Base-by-base conservation (phyloP, 2,329 filamentous ascomycete species). In the Metarhizium guizhouense region DNA sequence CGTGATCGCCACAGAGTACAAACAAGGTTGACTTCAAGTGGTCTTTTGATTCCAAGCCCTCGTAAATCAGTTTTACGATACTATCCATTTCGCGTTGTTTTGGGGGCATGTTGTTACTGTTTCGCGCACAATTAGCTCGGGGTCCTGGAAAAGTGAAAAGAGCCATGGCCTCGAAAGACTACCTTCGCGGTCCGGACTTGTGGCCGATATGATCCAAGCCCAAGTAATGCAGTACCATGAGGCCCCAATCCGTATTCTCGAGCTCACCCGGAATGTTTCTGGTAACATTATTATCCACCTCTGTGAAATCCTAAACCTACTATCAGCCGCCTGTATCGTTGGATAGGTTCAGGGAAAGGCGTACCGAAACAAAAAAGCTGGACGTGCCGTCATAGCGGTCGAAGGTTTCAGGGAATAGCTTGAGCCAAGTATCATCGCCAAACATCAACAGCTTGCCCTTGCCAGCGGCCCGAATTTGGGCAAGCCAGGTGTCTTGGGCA, bases 221-320 rank as follows among this genome's bases (percentile, higher is more conserved):
- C 47, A 99, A 82, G 66, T 96, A 99, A 73, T 99, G 94, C 70
- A 99, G 80, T 20, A 99, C 85, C 85, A 97, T 87, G 3, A 87
- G 87, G 68, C 89, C 87, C 94, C 94, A 99, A 66, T 99, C 94
- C 55, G 83, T 73, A 45, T 83, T 85, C 56, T 76, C 71, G 58
- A 99, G 76, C 72, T 97, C 93, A 40, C 75, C 75, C 5, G 87
- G 80, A 54, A 99, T 78, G 74, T 99, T 90, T 59, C 94, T 84
- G 3, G 94, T 99, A 63, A 99, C 94, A 70, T 99, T 99, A 68
- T 91, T 87, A 73, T 99, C 94, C 61, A 99, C 95, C 75, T 99
- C 92, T 52, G 90, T 95, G 66, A 96, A 99, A 70, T 99, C 94
- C 90, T 95, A 11, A 6, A 47, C 36, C 2, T 64, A 29, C 11